phyloP scores from a whole-genome alignment of 2,329 filamentous ascomycete genomes.

The Pseudogymnoascus sp. region DNA sequence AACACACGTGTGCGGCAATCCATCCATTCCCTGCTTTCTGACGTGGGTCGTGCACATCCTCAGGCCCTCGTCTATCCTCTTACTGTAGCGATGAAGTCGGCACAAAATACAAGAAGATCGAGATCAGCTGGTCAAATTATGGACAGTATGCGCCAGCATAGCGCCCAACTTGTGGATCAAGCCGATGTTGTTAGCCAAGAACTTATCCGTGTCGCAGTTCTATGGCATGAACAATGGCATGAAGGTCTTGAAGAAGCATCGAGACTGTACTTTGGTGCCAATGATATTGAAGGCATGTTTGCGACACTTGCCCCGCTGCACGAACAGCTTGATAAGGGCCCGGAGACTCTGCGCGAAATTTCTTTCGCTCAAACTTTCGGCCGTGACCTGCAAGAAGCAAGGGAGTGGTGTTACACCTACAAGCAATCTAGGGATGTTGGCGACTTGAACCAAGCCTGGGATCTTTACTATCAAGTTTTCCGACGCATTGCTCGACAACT shows the following conservation, averaged over 20 bases:
- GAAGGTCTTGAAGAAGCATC: conserved; percentile 96
- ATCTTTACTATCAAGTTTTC: conserved; percentile 98
- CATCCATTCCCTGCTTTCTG: conserved; percentile 83
- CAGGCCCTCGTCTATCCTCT: conserved; percentile 95
- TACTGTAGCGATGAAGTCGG: conserved; percentile 95
- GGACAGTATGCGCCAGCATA: conserved; percentile 96
- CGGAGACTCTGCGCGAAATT: conserved; percentile 88
- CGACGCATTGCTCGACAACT: conserved; percentile 88
- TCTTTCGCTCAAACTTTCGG: conserved; percentile 98
- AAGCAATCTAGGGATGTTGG: conserved; percentile 80
- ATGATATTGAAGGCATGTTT: conserved; percentile 98
- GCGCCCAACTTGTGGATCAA: conserved; percentile 83
- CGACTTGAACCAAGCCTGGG: conserved; percentile 97
- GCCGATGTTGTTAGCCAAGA: conserved; percentile 93
- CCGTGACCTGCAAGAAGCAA: conserved; percentile 85
- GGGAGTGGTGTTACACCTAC: conserved; percentile 93
- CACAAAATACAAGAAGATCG: conserved; percentile 70
- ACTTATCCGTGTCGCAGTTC: conserved; percentile 87
- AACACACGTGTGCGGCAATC: conserved; percentile 80
- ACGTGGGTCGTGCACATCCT: conserved; percentile 88
- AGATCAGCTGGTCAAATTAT: conserved; percentile 88
- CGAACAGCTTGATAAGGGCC: conserved; percentile 79
- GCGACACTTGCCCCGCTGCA: conserved; percentile 81
- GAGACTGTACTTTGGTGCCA: conserved; percentile 90
- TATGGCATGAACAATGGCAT: conserved; percentile 99